Evolutionary conservation across 768 basidiomycete species (phyloP).

Genomic region (Boletus sp.): DNA sequence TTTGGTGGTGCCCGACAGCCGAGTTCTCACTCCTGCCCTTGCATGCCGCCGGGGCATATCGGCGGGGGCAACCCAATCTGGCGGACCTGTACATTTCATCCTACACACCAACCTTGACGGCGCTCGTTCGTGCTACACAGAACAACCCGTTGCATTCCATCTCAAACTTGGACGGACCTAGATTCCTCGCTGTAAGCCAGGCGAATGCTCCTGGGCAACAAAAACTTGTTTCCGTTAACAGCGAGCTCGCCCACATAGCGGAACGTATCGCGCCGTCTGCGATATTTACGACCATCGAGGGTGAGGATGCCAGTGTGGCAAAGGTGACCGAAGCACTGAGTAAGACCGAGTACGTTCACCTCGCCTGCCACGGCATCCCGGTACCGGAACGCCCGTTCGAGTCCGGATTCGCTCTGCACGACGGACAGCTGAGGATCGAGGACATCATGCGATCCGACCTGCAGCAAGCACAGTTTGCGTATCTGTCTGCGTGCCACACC

Average conservation of each 20-base stretch:
- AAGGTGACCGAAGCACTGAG: neutral
- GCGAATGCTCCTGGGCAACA: neutral
- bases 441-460: conserved; percentile 9
- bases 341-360: too few species aligned
- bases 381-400: conserved; percentile 2
- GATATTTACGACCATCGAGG: neutral
- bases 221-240: neutral
- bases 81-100: neutral
- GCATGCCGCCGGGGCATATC: neutral
- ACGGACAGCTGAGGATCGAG: conserved; percentile 1
- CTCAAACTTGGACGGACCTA: neutral
- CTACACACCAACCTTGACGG: neutral
- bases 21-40: neutral
- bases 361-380: too few species aligned
- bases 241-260: neutral
- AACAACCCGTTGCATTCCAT: too few species aligned
- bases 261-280: neutral
- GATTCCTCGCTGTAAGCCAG: neutral
- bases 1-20: neutral
- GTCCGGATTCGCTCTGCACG: conserved; percentile 6
- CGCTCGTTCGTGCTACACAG: neutral
- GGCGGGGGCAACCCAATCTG: neutral
- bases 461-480: conserved; percentile 5
- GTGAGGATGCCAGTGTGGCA: neutral
- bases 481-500: conserved; percentile 26